Evolutionary conservation across 345 rosid genomes (phyloP).

Genomic region (Eucalyptus fibrosa): DNA sequence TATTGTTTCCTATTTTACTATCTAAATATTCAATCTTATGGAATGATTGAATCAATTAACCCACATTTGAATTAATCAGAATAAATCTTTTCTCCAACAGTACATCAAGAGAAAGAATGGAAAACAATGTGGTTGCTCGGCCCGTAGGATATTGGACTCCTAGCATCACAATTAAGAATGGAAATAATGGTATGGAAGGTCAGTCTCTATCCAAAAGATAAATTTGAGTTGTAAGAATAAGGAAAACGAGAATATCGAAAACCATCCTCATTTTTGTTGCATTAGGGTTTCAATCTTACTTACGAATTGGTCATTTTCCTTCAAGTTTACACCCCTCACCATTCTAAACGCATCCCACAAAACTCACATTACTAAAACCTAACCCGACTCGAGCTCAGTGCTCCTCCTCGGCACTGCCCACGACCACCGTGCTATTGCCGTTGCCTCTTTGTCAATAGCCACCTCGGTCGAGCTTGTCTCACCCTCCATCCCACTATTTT

Average conservation of each 20-base stretch:
- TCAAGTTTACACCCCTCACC: neutral
- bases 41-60: neutral
- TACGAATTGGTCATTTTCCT: neutral
- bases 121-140: neutral
- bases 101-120: neutral
- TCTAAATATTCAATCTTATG: no score
- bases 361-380: neutral
- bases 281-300: neutral
- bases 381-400: neutral
- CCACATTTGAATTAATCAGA: neutral
- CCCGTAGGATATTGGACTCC: neutral
- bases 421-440: neutral
- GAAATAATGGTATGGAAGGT: neutral
- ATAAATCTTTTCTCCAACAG: neutral
- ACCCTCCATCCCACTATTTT: neutral
- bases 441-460: neutral
- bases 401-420: neutral
- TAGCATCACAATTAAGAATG: neutral
- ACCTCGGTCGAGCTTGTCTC: neutral
- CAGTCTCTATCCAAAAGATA: neutral
- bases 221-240: neutral
- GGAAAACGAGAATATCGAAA: neutral
- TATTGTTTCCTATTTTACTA: no score
- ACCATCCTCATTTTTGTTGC: neutral
- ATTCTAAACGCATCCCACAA: neutral